These are phyloP conservation scores for Tardiomyces depauwii DNA, from an alignment of 1,139 yeast genomes.

Conservation along the genomic window DNA sequence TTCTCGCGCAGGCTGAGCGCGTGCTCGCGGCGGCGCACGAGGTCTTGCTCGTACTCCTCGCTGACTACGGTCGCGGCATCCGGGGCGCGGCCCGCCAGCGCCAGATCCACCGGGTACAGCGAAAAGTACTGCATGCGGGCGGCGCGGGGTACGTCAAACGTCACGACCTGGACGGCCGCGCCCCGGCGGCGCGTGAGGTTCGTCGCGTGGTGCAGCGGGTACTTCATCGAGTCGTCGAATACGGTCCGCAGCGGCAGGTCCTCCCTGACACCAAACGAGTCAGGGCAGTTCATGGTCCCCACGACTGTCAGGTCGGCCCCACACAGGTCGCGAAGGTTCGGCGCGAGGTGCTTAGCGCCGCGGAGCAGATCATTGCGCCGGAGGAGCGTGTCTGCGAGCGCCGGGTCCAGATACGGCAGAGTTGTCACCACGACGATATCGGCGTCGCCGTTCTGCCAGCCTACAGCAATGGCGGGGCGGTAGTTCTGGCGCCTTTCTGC, in stretches of 20 bases:
- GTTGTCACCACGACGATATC: constrained; percentile 26
- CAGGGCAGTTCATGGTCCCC: constrained; percentile 16
- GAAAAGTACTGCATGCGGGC: constrained; percentile 72
- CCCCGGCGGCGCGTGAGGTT: neutral
- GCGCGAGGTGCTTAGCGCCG: constrained; percentile 14
- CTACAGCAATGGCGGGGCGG: constrained; percentile 21
- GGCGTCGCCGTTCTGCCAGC: constrained; percentile 22
- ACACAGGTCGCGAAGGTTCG: constrained; percentile 19
- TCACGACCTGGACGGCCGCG: constrained; percentile 32
- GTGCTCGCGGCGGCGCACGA: constrained; percentile 12
- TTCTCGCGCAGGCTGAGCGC: neutral
- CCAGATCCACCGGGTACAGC: constrained; percentile 57
- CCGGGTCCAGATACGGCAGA: constrained; percentile 20
- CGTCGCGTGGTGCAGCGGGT: constrained; percentile 1
- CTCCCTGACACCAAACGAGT: neutral
- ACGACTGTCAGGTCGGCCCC: constrained; percentile 20
- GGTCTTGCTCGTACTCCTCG: constrained; percentile 21
- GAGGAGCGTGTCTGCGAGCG: constrained; percentile 17
- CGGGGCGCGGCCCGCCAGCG: constrained; percentile 33
- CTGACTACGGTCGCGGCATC: constrained; percentile 15
- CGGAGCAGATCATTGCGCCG: constrained; percentile 17
- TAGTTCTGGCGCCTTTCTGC: constrained; percentile 11
- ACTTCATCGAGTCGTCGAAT: constrained; percentile 4
- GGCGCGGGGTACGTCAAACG: constrained; percentile 67
- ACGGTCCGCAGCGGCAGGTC: constrained; percentile 2